Base-by-base conservation (phyloP, 2,329 filamentous ascomycete species). In the Colletotrichum noveboracense region DNA sequence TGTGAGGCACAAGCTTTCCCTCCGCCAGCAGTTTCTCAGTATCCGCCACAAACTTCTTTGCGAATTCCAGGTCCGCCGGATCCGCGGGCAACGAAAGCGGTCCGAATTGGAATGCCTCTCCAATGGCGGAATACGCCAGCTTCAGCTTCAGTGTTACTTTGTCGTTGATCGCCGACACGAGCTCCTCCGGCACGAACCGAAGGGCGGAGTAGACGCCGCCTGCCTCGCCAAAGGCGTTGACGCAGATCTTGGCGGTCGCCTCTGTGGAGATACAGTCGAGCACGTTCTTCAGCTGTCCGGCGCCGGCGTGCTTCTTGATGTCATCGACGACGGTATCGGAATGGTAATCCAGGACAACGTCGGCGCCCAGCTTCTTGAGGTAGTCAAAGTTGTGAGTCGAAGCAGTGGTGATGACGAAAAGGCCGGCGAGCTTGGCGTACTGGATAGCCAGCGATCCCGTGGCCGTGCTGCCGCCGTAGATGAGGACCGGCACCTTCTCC, bases 371-470 rank as follows among this genome's bases (percentile, higher is more conserved):
- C 1, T 79, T 81, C 70, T 81, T 81, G 30, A 87, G 83, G 8
- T 86, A 83, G 3, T 82, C 84, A 56, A 82, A 82, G 78, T 88
- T 88, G 26, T 77, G 76, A 2, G 82, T 79, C 26, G 87, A 87
- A 9, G 83, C 79, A 1, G 86, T 87, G 1, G 86, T 79, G 16
- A 86, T 79, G 12, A 88, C 85, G 16, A 76, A 81, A 38, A 83
- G 83, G 7, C 85, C 86, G 8, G 85, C 85, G n/a, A 83, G 79
- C 77, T 85, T 85, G 70, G 86, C 86, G 76, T 80, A 86, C 78
- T 88, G 86, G 77, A 89, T 86, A 7, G 82, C 87, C 70, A 90
- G 88, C 60, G 91, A 88, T 80, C 88, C 88, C 0, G 90, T 91
- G 3, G 89, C 90, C 12, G 88, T 92, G 81, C 89, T 88, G 18